Evolutionary conservation across 768 basidiomycete species (phyloP), one percentile per base, ranked within the genome.

Genomic region (Pleurotus sapidus): DNA sequence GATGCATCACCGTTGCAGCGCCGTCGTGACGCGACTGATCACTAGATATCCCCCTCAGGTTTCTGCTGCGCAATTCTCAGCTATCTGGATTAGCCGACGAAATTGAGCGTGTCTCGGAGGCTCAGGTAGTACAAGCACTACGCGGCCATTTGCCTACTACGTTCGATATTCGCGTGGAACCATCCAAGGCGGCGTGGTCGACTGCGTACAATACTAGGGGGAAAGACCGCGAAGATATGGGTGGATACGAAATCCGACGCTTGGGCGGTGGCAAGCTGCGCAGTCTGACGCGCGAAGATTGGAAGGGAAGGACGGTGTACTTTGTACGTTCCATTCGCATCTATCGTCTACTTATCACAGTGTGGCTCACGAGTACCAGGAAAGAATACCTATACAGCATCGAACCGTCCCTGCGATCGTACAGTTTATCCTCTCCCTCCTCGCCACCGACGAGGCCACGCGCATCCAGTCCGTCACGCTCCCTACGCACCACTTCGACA

Each of bases 271-370:
- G 27, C 27, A 58, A 61, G 49, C 62, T 43, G 18, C 64, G 60
- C 58, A 42, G 59, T 18, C 59, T 63, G 58, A 58, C 66, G 57
- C 65, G 78, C 64, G 67, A 66, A 11, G 77, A 84, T 11, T 93
- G 91, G 91, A 81, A 88, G 7, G 66, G 75, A 1, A 62, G 79
- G 55, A 89, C 87, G 0, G 61, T 88, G 8, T 94, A 93, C 63
- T 67, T 91, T 61, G 91, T 93, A 60, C n/a, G 83, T 74, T 42
- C 49, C 14, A 20, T 30, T 23, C 20, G 42, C 40, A 43, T 14
- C 2, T 34, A 24, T 14, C 27, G 15, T 55, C 46, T 39, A 40
- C 45, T 23, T 17, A 18, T 46, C 11, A 34, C 17, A 49, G 50
- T 20, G 20, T 20, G 20, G 20, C 20, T 50, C 46, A 25, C 39